A percentile compares a stretch with the other conserved stretches of the same genome.
Conservation (phyloP, 2,329 filamentous ascomycete species). For the Fusarium bactridioides region DNA sequence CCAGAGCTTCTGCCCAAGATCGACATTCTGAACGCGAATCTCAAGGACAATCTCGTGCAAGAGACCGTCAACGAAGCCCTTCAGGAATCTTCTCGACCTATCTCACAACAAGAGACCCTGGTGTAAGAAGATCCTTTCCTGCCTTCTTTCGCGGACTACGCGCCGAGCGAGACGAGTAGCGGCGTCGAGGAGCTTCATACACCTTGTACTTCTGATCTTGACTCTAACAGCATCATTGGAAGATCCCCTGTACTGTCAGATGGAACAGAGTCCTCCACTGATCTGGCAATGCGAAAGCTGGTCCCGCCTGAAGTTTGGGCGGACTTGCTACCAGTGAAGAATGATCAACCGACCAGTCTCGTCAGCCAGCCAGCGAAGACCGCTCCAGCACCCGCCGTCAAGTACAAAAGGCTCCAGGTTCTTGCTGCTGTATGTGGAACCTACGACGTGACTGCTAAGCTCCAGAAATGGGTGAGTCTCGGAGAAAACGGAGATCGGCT, state of each 20-base stretch:
- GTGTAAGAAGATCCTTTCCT: fast-evolving
- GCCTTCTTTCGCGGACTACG: fast-evolving
- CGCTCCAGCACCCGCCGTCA: fast-evolving
- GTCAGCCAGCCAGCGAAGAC: fast-evolving
- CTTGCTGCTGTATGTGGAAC: neutral
- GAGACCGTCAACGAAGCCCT: neutral
- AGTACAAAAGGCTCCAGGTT: neutral
- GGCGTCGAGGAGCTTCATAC: neutral
- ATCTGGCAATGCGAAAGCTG: neutral
- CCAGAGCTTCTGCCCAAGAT: neutral
- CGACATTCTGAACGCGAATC: neutral
- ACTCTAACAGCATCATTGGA: fast-evolving
- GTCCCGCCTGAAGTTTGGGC: neutral
- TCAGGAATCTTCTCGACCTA: neutral
- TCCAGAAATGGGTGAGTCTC: neutral
- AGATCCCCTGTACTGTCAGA: fast-evolving
- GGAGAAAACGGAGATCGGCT: neutral
- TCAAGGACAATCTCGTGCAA: neutral
- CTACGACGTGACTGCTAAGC: neutral
- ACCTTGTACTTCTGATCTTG: fast-evolving
- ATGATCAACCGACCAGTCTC: neutral
- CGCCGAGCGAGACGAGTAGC: neutral
- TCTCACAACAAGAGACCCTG: neutral
- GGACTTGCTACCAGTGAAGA: neutral
- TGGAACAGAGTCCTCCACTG: neutral